phyloP scores from a whole-genome alignment of 768 basidiomycete species.

The Suillus subluteus region DNA sequence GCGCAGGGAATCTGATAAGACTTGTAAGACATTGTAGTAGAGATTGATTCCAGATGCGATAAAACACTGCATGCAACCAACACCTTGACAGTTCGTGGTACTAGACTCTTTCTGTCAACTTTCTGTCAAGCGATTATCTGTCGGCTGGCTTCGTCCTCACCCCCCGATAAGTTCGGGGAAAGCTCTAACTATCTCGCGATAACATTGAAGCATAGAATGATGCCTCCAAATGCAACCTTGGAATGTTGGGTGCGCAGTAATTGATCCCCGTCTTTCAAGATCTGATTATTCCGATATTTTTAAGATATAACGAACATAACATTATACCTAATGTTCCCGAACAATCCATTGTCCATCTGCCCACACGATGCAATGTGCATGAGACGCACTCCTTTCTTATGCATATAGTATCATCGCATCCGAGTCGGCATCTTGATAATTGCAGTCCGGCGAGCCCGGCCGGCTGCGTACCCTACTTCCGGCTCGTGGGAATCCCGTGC shows the following conservation, averaged over 20 bases:
- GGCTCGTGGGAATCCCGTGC: not conserved
- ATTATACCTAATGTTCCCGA: not conserved
- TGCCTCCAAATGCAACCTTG: not conserved
- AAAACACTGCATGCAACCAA: constrained; percentile 32
- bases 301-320: not conserved
- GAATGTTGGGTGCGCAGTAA: not conserved
- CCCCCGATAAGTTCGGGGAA: not conserved
- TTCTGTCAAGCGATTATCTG: not conserved
- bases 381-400: not conserved
- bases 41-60: not conserved
- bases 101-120: not conserved
- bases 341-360: not conserved
- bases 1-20: not conserved
- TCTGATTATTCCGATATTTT: not conserved
- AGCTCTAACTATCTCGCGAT: not conserved
- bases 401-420: not conserved
- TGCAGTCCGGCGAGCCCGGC: not conserved
- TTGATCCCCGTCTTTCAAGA: not conserved
- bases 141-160: not conserved
- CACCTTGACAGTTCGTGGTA: constrained; percentile 73
- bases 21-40: not conserved
- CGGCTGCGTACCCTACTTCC: not conserved
- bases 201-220: not conserved
- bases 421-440: not conserved
- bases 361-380: not conserved